Evolutionary conservation across 305 asterid species (phyloP), one percentile per base, ranked within the genome.

Genomic region (Petunia hybrid): DNA sequence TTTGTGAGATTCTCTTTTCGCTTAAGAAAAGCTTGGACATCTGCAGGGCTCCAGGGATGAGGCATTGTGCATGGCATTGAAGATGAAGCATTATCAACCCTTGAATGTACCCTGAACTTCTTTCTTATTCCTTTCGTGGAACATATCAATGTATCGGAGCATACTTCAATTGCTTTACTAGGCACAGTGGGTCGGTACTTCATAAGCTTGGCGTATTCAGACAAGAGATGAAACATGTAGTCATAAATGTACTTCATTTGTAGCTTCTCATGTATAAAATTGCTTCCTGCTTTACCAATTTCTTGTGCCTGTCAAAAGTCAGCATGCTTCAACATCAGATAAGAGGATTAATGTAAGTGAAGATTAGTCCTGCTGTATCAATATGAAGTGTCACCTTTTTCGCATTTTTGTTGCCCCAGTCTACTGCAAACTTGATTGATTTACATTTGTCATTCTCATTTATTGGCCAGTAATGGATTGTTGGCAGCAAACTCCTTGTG

Each of bases 401-500:
- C 35, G 80, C 51, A 63, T 82, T 75, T 10, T 78, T 68, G 43
- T 82, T 82, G 45, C 85, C 85, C 85, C 85, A 82, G 22, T 82
- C 82, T 45, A 82, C 85, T 40, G 85, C 82, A 82, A 77, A 82
- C 48, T 91, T 88, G 64, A 94, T 85, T 5, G 97, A 89, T 7
- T 64, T 81, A 66, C 99, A 95, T 81, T 74, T 87, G 56, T 79
- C 82, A 1, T 69, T 75, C 35, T 83, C 82, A 53, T 80, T 76
- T 46, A 95, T 87, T 4, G 97, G 99, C 97, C 97, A 95, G 84
- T 91, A 95, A 82, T 94, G 97, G 46, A 88, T 45, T 35, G 86
- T 80, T 73, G 99, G 97, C 80, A 89, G 60, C 87, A 95, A 84
- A 82, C 92, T 89, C 81, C 99, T 92, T 7, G 93, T 84, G 86